Evolutionary conservation across 805 yeast species (phyloP), one percentile per base, ranked within the genome.

Genomic region (Lipomyces sp.): DNA sequence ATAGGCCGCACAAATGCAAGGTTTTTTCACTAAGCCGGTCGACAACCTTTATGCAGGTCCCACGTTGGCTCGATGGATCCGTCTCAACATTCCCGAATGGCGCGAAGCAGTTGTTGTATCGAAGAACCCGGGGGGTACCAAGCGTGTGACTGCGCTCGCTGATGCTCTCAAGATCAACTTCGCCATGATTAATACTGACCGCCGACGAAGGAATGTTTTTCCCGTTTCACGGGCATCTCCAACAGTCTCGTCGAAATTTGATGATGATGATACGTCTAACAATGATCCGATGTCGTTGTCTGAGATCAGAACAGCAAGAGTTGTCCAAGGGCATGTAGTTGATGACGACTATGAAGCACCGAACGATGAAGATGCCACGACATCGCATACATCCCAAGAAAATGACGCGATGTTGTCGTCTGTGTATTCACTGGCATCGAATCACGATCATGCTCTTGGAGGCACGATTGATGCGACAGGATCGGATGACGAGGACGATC

Each of bases 111-210:
- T 96, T 33, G 96, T 95, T 63, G 99, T 95, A 11, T 92, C 98
- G n/a, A 95, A 95, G 77, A 95, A 95, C 79, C 98, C 99, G 29
- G 99, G 99, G 70, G 99, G 99, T 64, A 93, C 99, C 29, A 95
- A 95, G 78, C 86, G 99, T 72, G 99, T 95, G 62, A 95, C 99
- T 24, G 93, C 98, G 1, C 83, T 95, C 73, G 99, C 99, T n/a
- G 99, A 96, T 80, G 87, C 96, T 50, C 83, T 95, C 73, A 94
- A 94, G 80, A 90, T 95, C 72, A 92, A 95, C 78, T 95, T 95
- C 76, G 99, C 99, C 66, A 94, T 95, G 98, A 94, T 96, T 72
- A 98, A 95, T 77, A 95, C 99, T 29, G 99, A 95, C 80, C 87
- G 98, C 76, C 88, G 98, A 79, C 87, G 99, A 79, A 85, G 88